Percentiles rank a stretch among this genome's conserved stretches.
These are phyloP conservation scores for Cladosporium sp. DNA, from an alignment of 2,329 filamentous ascomycete species.

Conservation along the genomic window DNA sequence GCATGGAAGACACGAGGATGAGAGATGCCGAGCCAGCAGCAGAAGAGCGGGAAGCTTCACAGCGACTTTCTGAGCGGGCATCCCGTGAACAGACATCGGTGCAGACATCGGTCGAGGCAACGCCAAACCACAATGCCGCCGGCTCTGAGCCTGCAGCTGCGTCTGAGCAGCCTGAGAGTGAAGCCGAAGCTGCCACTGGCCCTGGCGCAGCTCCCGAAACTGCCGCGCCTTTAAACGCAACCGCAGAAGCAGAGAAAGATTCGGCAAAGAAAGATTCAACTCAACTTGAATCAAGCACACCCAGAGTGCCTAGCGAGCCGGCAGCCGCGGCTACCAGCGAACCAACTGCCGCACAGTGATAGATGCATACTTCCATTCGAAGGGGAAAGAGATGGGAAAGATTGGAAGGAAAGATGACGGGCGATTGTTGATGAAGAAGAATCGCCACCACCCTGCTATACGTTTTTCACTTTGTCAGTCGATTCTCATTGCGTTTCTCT, in stretches of 20 bases:
- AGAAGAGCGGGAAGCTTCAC: background rate
- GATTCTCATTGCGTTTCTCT: background rate
- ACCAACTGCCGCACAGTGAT: no score
- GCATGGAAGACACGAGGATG: constrained; percentile 1
- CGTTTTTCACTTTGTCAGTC: no score
- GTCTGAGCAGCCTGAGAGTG: constrained; percentile 3
- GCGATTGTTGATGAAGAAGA: no score
- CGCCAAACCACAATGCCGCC: background rate
- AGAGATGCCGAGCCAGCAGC: background rate
- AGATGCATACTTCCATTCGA: no score
- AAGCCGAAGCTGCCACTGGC: background rate
- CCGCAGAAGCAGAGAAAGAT: background rate
- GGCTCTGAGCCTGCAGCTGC: background rate
- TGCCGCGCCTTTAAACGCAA: background rate
- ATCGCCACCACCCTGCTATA: no score
- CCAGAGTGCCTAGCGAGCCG: background rate
- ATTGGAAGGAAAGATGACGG: no score
- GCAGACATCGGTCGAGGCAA: background rate
- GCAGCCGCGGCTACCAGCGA: background rate
- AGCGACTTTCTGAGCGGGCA: background rate
- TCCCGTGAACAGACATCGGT: background rate
- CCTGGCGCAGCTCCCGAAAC: background rate
- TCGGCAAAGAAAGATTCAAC: constrained; percentile 4
- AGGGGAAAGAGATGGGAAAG: no score
- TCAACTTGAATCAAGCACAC: background rate